Evolutionary conservation across 495 filamentous ascomycete species (phyloP).

Genomic region (Penicillium waksmanii): DNA sequence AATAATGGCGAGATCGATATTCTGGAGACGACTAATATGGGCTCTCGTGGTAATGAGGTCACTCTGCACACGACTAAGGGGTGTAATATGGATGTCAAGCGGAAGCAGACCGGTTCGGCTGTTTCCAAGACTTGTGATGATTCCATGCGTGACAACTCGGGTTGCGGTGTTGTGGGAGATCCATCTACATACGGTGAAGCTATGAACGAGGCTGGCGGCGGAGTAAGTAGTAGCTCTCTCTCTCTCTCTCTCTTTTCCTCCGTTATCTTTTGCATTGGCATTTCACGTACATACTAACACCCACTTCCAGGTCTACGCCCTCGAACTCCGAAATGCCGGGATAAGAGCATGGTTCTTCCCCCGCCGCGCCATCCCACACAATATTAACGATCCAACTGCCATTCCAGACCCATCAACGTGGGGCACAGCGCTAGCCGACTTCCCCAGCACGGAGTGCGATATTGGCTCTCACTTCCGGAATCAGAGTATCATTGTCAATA

Average conservation of each 20-base stretch:
- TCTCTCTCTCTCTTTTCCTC: not conserved
- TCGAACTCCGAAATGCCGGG: conserved; percentile 49
- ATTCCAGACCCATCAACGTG: conserved; percentile 51
- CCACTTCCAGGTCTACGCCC: conserved; percentile 42
- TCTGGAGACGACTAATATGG: conserved; percentile 50
- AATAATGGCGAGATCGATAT: conserved; percentile 55
- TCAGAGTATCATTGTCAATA: conserved; percentile 56
- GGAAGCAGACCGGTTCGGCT: conserved; percentile 42
- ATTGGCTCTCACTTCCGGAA: conserved; percentile 52
- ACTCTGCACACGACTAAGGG: conserved; percentile 48
- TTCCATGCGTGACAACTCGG: conserved; percentile 41
- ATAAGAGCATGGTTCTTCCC: conserved; percentile 56
- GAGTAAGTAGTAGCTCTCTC: conserved; percentile 30
- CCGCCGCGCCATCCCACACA: conserved; percentile 40
- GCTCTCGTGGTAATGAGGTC: conserved; percentile 48
- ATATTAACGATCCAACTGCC: conserved; percentile 31
- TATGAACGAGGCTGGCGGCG: conserved; percentile 53
- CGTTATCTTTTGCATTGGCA: not conserved
- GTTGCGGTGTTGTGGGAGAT: conserved; percentile 47
- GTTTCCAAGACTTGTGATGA: conserved; percentile 41
- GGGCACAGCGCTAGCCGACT: conserved; percentile 53
- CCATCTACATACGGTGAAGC: conserved; percentile 41
- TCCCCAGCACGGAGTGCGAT: conserved; percentile 54
- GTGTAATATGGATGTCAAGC: conserved; percentile 51
- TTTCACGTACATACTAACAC: not conserved